Evolutionary conservation across 1,284 basidiomycete species (phyloP).

Genomic region (Ceratobasidium theobromae): DNA sequence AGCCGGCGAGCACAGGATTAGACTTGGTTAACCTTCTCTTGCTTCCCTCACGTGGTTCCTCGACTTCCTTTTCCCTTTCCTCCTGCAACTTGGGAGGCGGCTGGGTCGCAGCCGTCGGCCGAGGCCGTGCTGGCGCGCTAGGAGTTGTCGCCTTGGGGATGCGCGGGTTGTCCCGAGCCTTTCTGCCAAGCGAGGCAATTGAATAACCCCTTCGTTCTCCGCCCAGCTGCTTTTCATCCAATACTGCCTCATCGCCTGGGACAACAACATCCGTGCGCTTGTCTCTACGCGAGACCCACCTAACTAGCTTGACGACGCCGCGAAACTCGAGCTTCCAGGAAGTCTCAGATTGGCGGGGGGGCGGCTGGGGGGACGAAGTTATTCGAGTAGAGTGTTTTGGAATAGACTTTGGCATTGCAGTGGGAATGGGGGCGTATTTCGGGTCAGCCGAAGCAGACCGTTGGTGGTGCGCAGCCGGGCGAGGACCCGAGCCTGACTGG

Average conservation of each 20-base stretch:
- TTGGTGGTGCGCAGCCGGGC: not conserved
- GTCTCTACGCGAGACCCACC: conserved; percentile 32
- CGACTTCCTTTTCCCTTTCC: not conserved
- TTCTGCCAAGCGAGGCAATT: not conserved
- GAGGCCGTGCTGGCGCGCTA: not conserved
- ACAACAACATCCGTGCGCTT: not conserved
- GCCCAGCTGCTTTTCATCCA: not conserved
- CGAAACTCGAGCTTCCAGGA: conserved; percentile 35
- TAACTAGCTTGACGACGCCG: conserved; percentile 29
- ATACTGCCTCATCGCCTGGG: not conserved
- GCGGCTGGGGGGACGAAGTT: not conserved
- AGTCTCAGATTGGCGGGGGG: not conserved
- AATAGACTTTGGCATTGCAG: not conserved
- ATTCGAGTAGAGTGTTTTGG: not conserved
- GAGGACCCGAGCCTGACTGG: not conserved
- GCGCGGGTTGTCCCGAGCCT: not conserved
- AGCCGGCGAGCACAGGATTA: conserved; percentile 1
- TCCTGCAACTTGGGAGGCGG: conserved; percentile 2
- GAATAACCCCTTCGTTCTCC: conserved; percentile 5
- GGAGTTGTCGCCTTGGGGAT: not conserved
- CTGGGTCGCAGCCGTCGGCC: not conserved
- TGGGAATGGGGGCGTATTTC: not conserved
- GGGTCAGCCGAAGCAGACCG: not conserved
- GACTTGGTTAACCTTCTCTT: conserved; percentile 27
- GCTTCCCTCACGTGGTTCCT: conserved; percentile 5